Conservation (phyloP, 2,329 filamentous ascomycete species). For the Chaetomium sp. region DNA sequence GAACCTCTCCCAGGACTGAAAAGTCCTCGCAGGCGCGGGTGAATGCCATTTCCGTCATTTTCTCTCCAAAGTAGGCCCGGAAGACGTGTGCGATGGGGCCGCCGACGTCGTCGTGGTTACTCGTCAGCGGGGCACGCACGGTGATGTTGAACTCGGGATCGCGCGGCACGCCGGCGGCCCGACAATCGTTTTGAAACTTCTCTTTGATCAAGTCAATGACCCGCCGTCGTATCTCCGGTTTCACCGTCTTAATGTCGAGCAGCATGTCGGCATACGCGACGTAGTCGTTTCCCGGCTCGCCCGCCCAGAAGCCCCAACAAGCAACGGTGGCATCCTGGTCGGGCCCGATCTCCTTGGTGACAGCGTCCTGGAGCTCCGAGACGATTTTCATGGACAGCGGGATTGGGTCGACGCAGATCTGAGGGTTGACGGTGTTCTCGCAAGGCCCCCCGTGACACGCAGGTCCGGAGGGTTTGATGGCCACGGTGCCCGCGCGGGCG, state of each 20-base stretch:
- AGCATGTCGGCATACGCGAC: not conserved
- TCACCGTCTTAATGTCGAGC: not conserved
- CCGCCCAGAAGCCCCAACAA: not conserved
- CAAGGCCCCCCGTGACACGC: not conserved
- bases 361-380: not conserved
- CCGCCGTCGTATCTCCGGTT: not conserved
- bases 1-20: not conserved
- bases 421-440: not conserved
- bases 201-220: not conserved
- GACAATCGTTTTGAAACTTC: not conserved
- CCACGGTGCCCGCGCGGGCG: not conserved
- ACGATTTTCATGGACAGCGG: not conserved
- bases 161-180: not conserved
- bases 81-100: not conserved
- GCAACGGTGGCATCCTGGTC: not conserved
- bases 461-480: not conserved
- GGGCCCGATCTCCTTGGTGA: not conserved
- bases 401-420: not conserved
- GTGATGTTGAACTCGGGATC: not conserved
- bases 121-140: not conserved
- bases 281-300: not conserved
- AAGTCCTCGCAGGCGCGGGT: not conserved
- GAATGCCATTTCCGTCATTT: not conserved
- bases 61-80: not conserved
- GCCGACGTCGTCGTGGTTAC: not conserved